Evolutionary conservation across 2,329 filamentous ascomycete species (phyloP).

Genomic region (Talaromyces piceae): DNA sequence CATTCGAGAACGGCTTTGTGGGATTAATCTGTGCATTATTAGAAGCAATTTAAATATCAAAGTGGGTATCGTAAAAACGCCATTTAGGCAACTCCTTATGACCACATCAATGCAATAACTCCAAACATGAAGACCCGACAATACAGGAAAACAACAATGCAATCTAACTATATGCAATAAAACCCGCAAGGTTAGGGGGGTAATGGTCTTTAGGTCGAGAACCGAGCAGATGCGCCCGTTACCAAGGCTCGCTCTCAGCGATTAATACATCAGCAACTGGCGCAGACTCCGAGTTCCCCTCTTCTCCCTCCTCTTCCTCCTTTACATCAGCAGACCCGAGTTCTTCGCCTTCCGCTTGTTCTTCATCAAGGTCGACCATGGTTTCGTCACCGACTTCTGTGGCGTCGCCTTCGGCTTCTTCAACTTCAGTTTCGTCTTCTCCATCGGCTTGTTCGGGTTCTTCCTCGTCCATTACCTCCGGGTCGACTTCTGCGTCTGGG

Average conservation of each 20-base stretch:
- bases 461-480: constrained; percentile 6
- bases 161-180: neutral
- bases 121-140: neutral
- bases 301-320: no score
- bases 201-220: no score
- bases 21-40: neutral
- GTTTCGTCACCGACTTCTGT: constrained; percentile 6
- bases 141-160: neutral
- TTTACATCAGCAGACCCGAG: neutral
- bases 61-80: neutral
- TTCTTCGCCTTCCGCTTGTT: neutral
- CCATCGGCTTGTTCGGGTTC: constrained; percentile 16
- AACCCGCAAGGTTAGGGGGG: neutral
- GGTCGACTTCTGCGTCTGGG: neutral
- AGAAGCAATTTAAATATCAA: neutral
- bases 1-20: no score
- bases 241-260: neutral
- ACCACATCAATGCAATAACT: neutral
- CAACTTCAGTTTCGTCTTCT: constrained; percentile 10
- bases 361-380: constrained; percentile 1
- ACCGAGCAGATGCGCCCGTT: neutral
- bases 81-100: neutral
- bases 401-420: neutral
- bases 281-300: neutral
- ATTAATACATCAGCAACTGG: neutral